Evolutionary conservation across 345 rosid genomes (phyloP).

Genomic region (Hirschfeldia incana): DNA sequence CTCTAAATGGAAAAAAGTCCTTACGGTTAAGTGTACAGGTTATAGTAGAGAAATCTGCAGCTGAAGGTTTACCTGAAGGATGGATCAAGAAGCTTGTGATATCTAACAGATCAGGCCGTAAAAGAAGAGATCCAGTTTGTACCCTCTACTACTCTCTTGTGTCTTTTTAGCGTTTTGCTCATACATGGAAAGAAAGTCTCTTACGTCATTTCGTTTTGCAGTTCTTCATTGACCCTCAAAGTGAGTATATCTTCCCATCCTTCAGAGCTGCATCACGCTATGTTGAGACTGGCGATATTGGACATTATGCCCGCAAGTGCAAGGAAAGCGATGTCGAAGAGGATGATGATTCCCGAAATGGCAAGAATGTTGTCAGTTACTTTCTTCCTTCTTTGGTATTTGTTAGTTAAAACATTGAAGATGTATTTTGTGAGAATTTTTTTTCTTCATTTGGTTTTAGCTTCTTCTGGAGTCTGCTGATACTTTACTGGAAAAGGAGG

Average conservation of each 20-base stretch:
- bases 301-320: constrained; percentile 59
- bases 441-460: background rate
- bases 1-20: constrained; percentile 16
- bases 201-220: constrained; percentile 40
- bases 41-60: constrained; percentile 53
- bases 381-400: background rate
- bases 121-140: background rate
- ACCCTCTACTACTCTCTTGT: background rate
- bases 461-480: constrained; percentile 3
- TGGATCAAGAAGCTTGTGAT: constrained; percentile 66
- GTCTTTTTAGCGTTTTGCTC: background rate
- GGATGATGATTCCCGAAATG: constrained; percentile 49
- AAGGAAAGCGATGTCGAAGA: constrained; percentile 42
- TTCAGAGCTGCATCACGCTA: constrained; percentile 77
- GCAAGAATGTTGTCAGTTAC: constrained; percentile 50
- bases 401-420: background rate
- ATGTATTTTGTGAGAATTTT: background rate
- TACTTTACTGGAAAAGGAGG: constrained; percentile 19
- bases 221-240: constrained; percentile 79
- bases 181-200: background rate
- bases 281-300: constrained; percentile 64
- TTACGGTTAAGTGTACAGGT: constrained; percentile 53
- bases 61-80: constrained; percentile 82
- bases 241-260: constrained; percentile 78
- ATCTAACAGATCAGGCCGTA: background rate